phyloP scores from a whole-genome alignment of 202 grass and related monocot species.

The Brachypodium distachyon region DNA sequence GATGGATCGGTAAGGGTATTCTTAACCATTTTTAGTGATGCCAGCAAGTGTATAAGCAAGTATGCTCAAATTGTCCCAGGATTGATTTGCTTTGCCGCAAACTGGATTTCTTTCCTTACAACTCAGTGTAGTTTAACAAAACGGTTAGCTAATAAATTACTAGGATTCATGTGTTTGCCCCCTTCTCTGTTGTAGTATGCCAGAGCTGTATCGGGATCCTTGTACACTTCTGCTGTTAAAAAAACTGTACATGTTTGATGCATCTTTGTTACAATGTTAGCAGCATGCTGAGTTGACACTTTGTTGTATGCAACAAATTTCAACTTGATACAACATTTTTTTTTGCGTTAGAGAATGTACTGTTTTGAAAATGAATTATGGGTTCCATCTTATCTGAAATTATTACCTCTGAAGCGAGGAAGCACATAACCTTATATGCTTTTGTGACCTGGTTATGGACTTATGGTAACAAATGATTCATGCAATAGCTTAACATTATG shows the following conservation, averaged over 20 bases:
- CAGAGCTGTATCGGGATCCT: background rate
- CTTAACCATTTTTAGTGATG: background rate
- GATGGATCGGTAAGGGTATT: slow-evolving; percentile 76
- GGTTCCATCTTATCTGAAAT: background rate
- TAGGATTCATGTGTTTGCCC: background rate
- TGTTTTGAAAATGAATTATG: slow-evolving; percentile 7
- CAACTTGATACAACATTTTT: background rate
- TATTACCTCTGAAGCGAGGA: background rate
- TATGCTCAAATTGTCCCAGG: background rate
- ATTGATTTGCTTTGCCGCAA: background rate
- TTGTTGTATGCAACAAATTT: background rate
- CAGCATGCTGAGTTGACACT: background rate
- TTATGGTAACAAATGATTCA: slow-evolving; percentile 12
- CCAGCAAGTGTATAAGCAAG: background rate
- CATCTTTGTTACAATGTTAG: background rate
- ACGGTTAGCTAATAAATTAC: background rate
- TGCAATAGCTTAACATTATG: background rate
- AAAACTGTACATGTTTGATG: background rate
- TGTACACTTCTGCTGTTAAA: background rate
- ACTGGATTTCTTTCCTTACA: slow-evolving; percentile 6
- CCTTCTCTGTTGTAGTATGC: background rate
- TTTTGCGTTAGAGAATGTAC: background rate
- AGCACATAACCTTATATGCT: background rate
- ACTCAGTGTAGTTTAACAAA: background rate
- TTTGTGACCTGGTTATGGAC: background rate